These are phyloP conservation scores for Podospora bellae-mahoneyi DNA, from an alignment of 495 filamentous ascomycete genomes.

Conservation along the genomic window DNA sequence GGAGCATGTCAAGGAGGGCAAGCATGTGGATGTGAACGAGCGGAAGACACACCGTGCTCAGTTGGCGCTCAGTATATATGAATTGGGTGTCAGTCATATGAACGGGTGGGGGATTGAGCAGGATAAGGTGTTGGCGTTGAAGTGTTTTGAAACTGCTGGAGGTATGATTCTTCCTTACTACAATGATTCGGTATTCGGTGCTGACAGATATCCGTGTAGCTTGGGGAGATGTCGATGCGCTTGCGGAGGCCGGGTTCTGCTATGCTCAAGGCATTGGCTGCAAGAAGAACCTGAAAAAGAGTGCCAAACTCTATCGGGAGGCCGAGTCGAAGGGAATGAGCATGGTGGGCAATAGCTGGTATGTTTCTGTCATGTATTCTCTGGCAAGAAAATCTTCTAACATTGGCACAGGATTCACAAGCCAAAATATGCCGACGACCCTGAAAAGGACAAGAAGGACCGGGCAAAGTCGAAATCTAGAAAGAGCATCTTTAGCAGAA, in stretches of 20 bases:
- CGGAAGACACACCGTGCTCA: conserved; percentile 80
- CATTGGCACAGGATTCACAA: conserved; percentile 75
- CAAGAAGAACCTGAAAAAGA: conserved; percentile 95
- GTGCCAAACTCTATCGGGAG: conserved; percentile 82
- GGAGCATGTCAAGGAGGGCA: conserved; percentile 59
- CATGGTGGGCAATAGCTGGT: conserved; percentile 99
- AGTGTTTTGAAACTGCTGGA: conserved; percentile 94
- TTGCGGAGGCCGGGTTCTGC: conserved; percentile 84
- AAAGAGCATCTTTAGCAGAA: conserved; percentile 43
- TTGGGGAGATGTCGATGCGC: conserved; percentile 96
- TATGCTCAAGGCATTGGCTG: conserved; percentile 81
- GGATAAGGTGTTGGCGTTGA: conserved; percentile 80
- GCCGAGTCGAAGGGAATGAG: conserved; percentile 91
- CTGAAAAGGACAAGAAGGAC: conserved; percentile 32
- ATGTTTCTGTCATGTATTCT: conserved; percentile 38
- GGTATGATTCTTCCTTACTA: conserved; percentile 42
- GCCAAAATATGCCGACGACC: conserved; percentile 75
- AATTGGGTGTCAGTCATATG: conserved; percentile 93
- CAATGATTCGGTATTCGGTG: neutral
- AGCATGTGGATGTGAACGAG: conserved; percentile 59
- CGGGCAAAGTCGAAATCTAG: conserved; percentile 47
- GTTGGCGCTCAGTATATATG: conserved; percentile 92
- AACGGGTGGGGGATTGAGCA: conserved; percentile 97
- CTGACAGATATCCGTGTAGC: conserved; percentile 37
- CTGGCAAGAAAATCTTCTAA: fast-evolving